Conservation (phyloP, 176 grass and related monocot species). For the Puccinellia tenuiflora region DNA sequence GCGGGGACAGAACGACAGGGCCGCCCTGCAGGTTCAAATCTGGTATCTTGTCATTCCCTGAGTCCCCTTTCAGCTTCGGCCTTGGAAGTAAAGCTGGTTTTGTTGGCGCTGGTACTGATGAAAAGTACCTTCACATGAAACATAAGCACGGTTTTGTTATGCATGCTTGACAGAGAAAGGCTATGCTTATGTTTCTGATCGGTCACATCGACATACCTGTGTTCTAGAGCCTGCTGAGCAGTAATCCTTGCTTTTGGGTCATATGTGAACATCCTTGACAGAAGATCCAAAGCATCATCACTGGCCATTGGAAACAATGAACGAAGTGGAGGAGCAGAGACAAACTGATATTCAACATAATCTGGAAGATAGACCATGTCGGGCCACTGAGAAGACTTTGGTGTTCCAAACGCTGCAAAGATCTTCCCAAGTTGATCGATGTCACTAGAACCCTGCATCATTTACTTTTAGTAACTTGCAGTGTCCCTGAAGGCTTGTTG, state of each 20-base stretch:
- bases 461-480: neutral
- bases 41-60: conserved; percentile 43
- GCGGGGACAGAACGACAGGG: conserved; percentile 75
- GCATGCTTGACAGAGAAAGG: conserved; percentile 13
- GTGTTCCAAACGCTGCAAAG: conserved; percentile 89
- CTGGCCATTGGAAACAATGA: conserved; percentile 80
- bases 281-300: conserved; percentile 93
- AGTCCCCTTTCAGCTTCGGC: conserved; percentile 70
- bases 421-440: conserved; percentile 99
- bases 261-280: conserved; percentile 92
- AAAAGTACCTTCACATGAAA: conserved; percentile 72
- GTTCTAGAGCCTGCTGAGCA: conserved; percentile 88
- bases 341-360: conserved; percentile 98
- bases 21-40: conserved; percentile 59
- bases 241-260: conserved; percentile 97
- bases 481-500: neutral
- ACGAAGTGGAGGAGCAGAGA: conserved; percentile 69
- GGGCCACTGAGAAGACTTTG: conserved; percentile 87
- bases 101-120: conserved; percentile 81
- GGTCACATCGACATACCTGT: conserved; percentile 53
- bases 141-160: conserved; percentile 17
- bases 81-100: conserved; percentile 77
- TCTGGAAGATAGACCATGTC: conserved; percentile 98
- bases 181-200: neutral
- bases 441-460: conserved; percentile 83